Evolutionary conservation across 306 rosid genomes (phyloP).

Genomic region (Trifolium pratense): DNA sequence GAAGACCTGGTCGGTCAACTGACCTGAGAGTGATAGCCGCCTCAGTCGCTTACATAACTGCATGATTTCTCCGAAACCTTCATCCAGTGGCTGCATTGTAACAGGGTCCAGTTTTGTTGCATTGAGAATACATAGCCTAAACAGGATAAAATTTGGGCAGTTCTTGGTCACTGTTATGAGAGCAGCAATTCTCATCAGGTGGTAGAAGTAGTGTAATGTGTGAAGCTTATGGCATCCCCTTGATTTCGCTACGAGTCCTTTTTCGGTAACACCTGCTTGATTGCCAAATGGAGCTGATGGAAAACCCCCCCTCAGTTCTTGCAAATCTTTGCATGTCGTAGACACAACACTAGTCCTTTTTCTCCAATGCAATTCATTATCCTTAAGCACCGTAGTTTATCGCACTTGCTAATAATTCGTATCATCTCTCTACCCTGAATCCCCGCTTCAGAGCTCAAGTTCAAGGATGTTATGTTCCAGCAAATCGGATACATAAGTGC

Average conservation of each 20-base stretch:
- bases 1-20: conserved; percentile 77
- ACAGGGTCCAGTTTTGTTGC: conserved; percentile 72
- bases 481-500: conserved; percentile 70
- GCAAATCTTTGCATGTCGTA: conserved; percentile 68
- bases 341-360: conserved; percentile 73
- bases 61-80: conserved; percentile 95
- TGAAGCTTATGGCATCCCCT: conserved; percentile 83
- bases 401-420: conserved; percentile 61
- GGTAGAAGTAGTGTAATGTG: conserved; percentile 80
- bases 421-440: conserved; percentile 63
- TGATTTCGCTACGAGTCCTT: conserved; percentile 84
- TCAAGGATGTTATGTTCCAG: conserved; percentile 67
- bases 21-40: conserved; percentile 79
- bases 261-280: conserved; percentile 73
- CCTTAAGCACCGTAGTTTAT: conserved; percentile 82
- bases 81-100: conserved; percentile 78
- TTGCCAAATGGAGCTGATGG: too few species aligned
- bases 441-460: conserved; percentile 89
- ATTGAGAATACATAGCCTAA: conserved; percentile 77
- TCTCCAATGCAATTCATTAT: conserved; percentile 87
- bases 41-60: conserved; percentile 79
- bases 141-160: conserved; percentile 85
- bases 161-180: conserved; percentile 84
- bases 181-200: conserved; percentile 95
- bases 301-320: too few species aligned